Base-by-base conservation (phyloP, 2,329 filamentous ascomycete species). In the Fusarium torulosum region DNA sequence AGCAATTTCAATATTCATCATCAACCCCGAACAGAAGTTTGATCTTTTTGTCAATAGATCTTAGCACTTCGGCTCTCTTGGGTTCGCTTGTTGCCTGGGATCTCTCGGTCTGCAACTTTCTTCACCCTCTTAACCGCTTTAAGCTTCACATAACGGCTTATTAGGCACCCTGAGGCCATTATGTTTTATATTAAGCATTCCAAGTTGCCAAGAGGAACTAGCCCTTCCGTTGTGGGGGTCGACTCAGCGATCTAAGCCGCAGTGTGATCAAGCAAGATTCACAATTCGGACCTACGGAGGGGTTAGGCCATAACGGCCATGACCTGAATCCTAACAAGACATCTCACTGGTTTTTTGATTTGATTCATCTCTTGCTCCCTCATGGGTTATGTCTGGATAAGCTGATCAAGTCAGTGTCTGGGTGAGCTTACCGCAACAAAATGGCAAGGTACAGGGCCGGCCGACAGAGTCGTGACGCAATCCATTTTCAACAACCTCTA, bases 381-480 rank as follows among this genome's bases (percentile, higher is more conserved):
- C 38, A 51, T 47, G 46, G 45, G 20, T 27, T 40, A 31, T 47
- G 43, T 37, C 46, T 38, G 55, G 44, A 51, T 47, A 45, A 44
- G 37, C 14, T 27, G 37, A 53, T 33, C 49, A 55, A 58, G 25
- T 33, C 57, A 60, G 59, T 56, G 52, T 56, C 65, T 35, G 37
- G 38, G 49, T 49, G 52, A 64, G 55, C 50, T 53, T 37, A 31
- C 41, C 31, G 49, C 31, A 31, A 42, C 31, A 35, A 31, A 20
- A 66, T 17, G 29, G 31, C 23, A 43, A 44, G 23, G 47, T 44
- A 23, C 20, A 45, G 46, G 42, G 50, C 31, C 42, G 15, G 52
- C 37, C 45, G 53, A 37, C 17, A 37, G 17, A 59, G 63, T 71
- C 66, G 65, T 73, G 71, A 73, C 71, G 71, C 69, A 69, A 72